Percentiles rank a stretch among this genome's conserved stretches.
These are phyloP conservation scores for Cyberlindnera mycetangii DNA, from an alignment of 805 yeast species.

Conservation along the genomic window DNA sequence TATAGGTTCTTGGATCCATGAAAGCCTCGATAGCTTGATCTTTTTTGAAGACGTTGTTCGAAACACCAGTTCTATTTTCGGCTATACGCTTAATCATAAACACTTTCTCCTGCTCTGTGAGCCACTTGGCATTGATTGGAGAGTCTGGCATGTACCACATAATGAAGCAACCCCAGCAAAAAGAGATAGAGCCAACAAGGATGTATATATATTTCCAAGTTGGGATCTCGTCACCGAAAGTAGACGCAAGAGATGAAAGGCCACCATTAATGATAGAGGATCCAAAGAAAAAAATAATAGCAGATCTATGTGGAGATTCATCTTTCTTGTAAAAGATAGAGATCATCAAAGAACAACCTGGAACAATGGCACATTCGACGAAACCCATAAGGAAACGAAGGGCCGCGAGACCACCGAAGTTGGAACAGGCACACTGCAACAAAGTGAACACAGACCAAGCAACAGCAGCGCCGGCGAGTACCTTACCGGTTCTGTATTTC, in stretches of 20 bases:
- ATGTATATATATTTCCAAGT: slow-evolving; percentile 52
- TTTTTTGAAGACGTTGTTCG: slow-evolving; percentile 36
- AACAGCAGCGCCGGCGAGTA: slow-evolving; percentile 23
- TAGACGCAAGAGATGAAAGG: slow-evolving; percentile 43
- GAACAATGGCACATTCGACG: slow-evolving; percentile 38
- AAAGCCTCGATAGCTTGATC: slow-evolving; percentile 43
- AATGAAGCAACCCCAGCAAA: slow-evolving; percentile 32
- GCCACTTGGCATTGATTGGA: slow-evolving; percentile 47
- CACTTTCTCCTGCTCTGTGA: slow-evolving; percentile 42
- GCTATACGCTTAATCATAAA: slow-evolving; percentile 39
- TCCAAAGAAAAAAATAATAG: slow-evolving; percentile 42
- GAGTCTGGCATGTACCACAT: slow-evolving; percentile 46
- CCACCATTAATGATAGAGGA: slow-evolving; percentile 26
- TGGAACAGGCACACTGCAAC: slow-evolving; percentile 33
- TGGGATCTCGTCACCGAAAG: slow-evolving; percentile 31
- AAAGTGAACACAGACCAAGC: slow-evolving; percentile 23
- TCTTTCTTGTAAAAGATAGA: slow-evolving; percentile 38
- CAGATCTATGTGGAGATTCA: slow-evolving; percentile 43
- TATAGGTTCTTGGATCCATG: slow-evolving; percentile 38
- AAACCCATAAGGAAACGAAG: slow-evolving; percentile 46
- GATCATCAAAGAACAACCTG: slow-evolving; percentile 40
- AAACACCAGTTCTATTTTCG: slow-evolving; percentile 43
- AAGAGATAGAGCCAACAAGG: slow-evolving; percentile 47
- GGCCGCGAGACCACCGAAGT: slow-evolving; percentile 38
- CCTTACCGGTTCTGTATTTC: slow-evolving; percentile 25